Evolutionary conservation across 257 asterid species (phyloP).

Genomic region (Orobanche coerulescens): DNA sequence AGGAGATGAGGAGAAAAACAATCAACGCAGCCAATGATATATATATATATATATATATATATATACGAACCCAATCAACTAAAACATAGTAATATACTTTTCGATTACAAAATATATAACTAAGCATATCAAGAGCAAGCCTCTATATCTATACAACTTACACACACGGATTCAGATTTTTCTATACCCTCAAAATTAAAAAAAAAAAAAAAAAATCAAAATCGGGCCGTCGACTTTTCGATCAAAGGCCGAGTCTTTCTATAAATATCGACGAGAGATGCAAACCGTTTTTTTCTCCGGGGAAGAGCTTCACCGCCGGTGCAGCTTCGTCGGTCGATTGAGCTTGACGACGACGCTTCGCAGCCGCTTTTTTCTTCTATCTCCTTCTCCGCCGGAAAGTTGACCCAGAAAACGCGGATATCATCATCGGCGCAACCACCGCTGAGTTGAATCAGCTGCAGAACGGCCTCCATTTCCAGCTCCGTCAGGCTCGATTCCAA

Average conservation of each 20-base stretch:
- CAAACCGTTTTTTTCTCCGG: conserved; percentile 26
- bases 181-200: background rate
- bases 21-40: too few species aligned
- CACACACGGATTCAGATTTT: background rate
- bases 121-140: too few species aligned
- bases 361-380: conserved; percentile 18
- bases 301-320: conserved; percentile 30
- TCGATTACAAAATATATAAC: too few species aligned
- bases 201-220: background rate
- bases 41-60: too few species aligned
- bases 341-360: conserved; percentile 1
- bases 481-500: conserved; percentile 27
- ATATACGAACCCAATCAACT: too few species aligned
- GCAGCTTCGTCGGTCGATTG: background rate
- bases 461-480: conserved; percentile 45
- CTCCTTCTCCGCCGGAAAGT: conserved; percentile 16
- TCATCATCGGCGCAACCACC: conserved; percentile 32
- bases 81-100: too few species aligned
- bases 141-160: too few species aligned
- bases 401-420: conserved; percentile 16
- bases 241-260: conserved; percentile 27
- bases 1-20: too few species aligned
- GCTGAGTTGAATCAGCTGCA: conserved; percentile 50
- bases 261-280: conserved; percentile 40
- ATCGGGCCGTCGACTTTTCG: conserved; percentile 26